Evolutionary conservation across 169 alveolate genomes (phyloP).

Genomic region (Sarcocystis neurona): DNA sequence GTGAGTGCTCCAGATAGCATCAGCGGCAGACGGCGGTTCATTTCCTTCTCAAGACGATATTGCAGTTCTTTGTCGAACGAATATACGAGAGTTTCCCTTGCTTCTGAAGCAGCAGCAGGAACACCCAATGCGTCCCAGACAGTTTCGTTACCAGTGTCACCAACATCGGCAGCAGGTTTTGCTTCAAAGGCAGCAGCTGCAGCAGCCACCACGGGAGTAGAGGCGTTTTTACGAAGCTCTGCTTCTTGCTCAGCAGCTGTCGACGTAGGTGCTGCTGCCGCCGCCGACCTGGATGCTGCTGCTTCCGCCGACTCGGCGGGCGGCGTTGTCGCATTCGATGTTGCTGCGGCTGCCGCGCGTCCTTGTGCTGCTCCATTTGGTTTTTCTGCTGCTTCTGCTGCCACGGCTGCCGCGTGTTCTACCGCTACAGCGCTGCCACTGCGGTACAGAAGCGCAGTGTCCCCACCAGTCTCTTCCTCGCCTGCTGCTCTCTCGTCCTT

Average conservation of each 20-base stretch:
- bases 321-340: background rate
- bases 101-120: too few species aligned
- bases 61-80: background rate
- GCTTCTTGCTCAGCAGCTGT: background rate
- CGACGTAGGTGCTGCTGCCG: background rate
- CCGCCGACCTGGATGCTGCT: background rate
- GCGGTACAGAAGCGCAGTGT: too few species aligned
- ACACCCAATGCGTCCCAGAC: too few species aligned
- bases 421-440: too few species aligned
- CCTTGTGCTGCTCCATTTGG: background rate
- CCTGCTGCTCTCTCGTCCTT: too few species aligned
- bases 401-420: background rate
- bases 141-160: too few species aligned
- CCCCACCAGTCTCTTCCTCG: too few species aligned
- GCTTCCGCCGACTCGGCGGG: background rate
- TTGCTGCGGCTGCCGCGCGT: background rate
- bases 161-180: background rate
- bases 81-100: background rate
- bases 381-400: background rate
- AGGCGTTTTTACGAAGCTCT: background rate
- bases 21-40: conserved; percentile 20
- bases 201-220: background rate
- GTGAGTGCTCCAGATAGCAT: background rate
- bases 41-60: background rate
- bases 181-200: background rate